phyloP scores from a whole-genome alignment of 306 rosid genomes.

The Oemleria cerasiformis region DNA sequence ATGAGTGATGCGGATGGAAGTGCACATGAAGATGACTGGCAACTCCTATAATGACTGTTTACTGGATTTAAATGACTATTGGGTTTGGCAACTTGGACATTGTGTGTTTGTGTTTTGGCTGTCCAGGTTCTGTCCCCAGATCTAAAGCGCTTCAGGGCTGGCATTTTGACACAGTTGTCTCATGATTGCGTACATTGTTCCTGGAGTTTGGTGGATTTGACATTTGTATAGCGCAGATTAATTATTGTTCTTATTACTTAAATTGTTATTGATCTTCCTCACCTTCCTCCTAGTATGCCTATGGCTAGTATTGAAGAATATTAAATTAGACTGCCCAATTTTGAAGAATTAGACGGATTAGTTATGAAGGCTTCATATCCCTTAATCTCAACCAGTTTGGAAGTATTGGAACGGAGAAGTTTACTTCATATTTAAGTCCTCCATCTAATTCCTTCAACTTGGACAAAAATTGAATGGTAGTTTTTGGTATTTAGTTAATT shows the following conservation, averaged over 20 bases:
- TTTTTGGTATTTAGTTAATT: too few species aligned
- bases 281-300: not conserved
- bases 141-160: not conserved
- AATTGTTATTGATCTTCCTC: not conserved
- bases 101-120: not conserved
- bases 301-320: not conserved
- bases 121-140: not conserved
- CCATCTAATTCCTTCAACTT: too few species aligned
- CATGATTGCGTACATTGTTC: not conserved
- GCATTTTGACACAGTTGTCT: not conserved
- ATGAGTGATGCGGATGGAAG: slow-evolving; percentile 35
- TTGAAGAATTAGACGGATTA: too few species aligned
- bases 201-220: not conserved
- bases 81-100: slow-evolving; percentile 7
- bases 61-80: not conserved
- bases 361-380: too few species aligned
- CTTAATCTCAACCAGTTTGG: too few species aligned
- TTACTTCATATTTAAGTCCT: too few species aligned
- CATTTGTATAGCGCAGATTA: slow-evolving; percentile 8
- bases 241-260: not conserved
- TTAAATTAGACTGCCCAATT: not conserved
- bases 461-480: too few species aligned
- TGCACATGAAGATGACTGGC: slow-evolving; percentile 81
- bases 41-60: slow-evolving; percentile 50
- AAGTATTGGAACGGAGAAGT: too few species aligned